Conservation (phyloP, 139 green algal species). For the Chlamydomonas asymmetrica region DNA sequence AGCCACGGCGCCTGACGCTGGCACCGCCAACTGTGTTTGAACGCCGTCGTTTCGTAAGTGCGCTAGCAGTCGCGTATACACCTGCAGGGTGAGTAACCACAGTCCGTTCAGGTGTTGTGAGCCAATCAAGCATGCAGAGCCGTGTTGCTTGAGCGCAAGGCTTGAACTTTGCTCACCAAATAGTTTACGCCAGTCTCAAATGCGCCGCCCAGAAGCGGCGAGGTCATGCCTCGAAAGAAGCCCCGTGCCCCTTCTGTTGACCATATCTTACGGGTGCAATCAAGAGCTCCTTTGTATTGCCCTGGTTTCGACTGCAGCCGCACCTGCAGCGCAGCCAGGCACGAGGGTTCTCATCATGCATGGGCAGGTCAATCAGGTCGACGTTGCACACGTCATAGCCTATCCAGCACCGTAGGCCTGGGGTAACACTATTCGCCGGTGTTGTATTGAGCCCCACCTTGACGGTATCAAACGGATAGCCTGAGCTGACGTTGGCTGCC, state of each 20-base stretch:
- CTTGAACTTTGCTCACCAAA: conserved; percentile 26
- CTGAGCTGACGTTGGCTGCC: conserved; percentile 14
- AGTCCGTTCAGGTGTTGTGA: not conserved
- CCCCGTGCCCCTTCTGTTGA: conserved; percentile 57
- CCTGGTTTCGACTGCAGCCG: conserved; percentile 15
- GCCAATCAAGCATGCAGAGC: not conserved
- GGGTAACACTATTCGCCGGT: not conserved
- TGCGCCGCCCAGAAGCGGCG: conserved; percentile 76
- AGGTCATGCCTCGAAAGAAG: conserved; percentile 69
- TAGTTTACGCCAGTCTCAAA: conserved; percentile 84
- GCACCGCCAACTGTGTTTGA: not conserved
- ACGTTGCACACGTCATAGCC: not conserved
- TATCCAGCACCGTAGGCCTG: not conserved
- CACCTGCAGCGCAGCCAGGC: conserved; percentile 1
- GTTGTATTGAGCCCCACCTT: conserved; percentile 67
- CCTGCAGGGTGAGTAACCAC: not conserved
- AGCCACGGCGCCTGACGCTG: conserved; percentile 50
- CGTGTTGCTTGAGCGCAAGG: not conserved
- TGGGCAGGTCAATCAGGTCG: not conserved
- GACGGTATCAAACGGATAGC: conserved; percentile 70
- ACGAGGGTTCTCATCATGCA: too few species aligned
- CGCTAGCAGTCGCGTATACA: conserved; percentile 10
- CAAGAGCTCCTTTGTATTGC: conserved; percentile 27
- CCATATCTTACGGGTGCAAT: conserved; percentile 59
- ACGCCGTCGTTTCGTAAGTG: not conserved